phyloP scores from a whole-genome alignment of 352 stramenopile genomes.

The Globisporangium echinulatum region DNA sequence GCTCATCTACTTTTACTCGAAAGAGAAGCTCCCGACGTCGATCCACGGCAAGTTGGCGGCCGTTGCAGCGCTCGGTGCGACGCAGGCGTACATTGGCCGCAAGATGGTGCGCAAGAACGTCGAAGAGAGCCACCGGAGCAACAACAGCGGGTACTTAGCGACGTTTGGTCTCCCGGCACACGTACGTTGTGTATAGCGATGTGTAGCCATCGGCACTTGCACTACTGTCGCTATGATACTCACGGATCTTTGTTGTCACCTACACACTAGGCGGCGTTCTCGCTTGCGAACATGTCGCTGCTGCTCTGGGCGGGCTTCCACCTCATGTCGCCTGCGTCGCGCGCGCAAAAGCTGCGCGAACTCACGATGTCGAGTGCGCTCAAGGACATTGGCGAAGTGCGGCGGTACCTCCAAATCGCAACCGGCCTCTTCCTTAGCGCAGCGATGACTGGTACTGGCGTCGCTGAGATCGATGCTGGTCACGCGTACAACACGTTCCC shows the following conservation, averaged over 20 bases:
- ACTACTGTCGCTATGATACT: too few species aligned
- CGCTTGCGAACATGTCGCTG: conserved; percentile 55
- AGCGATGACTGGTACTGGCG: conserved; percentile 38
- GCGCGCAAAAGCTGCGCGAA: conserved; percentile 47
- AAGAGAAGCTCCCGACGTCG: conserved; percentile 52
- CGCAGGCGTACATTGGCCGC: conserved; percentile 46
- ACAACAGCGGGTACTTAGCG: conserved; percentile 10
- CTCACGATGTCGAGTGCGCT: conserved; percentile 33
- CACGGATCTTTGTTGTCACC: too few species aligned
- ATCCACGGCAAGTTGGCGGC: conserved; percentile 39
- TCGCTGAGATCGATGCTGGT: conserved; percentile 96
- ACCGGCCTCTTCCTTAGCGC: conserved; percentile 37
- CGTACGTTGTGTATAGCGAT: conserved; percentile 17
- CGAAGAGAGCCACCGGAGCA: conserved; percentile 14
- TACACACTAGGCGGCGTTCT: conserved; percentile 34
- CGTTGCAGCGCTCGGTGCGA: conserved; percentile 31
- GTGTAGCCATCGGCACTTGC: neutral
- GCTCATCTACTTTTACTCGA: conserved; percentile 87
- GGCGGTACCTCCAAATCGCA: conserved; percentile 37
- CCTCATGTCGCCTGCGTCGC: conserved; percentile 42
- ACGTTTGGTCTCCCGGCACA: conserved; percentile 43
- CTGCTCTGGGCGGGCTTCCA: conserved; percentile 59
- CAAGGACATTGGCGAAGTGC: conserved; percentile 47
- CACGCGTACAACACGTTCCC: conserved; percentile 96
- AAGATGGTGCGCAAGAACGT: conserved; percentile 42